Evolutionary conservation across 2,329 filamentous ascomycete species (phyloP).

Genomic region (Colletotrichum lini): DNA sequence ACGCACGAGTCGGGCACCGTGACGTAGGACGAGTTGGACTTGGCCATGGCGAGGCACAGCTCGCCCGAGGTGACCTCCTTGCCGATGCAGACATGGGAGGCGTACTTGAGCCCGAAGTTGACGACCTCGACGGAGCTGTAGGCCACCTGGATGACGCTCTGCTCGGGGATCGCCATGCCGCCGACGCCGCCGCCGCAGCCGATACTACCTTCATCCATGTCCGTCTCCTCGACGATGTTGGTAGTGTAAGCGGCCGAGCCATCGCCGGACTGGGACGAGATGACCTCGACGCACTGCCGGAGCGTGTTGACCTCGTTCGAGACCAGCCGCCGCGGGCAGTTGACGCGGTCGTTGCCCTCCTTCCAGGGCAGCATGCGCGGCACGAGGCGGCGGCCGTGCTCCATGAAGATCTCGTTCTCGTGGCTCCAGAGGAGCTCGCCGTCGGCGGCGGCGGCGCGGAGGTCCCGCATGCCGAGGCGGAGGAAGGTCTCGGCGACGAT

Average conservation of each 20-base stretch:
- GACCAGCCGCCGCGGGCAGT: constrained; percentile 55
- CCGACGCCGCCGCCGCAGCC: too few species aligned
- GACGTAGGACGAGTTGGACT: constrained; percentile 54
- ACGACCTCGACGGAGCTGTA: constrained; percentile 55
- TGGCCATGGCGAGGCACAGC: constrained; percentile 49
- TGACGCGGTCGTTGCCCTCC: constrained; percentile 55
- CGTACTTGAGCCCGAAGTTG: constrained; percentile 44
- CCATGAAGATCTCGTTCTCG: constrained; percentile 51
- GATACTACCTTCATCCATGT: constrained; percentile 35
- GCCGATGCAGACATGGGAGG: constrained; percentile 53
- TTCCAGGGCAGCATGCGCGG: constrained; percentile 58
- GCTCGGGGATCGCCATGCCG: not conserved
- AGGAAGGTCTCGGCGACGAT: constrained; percentile 37
- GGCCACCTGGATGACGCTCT: constrained; percentile 49
- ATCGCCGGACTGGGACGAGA: constrained; percentile 38
- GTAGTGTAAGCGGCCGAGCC: constrained; percentile 44
- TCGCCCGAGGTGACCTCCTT: constrained; percentile 46
- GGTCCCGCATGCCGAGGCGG: constrained; percentile 28
- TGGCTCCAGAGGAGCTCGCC: constrained; percentile 37
- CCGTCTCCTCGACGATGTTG: constrained; percentile 36
- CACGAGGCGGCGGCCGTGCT: constrained; percentile 51
- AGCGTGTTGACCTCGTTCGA: constrained; percentile 51
- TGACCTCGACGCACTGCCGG: constrained; percentile 49
- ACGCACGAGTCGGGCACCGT: constrained; percentile 44
- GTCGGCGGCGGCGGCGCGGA: constrained; percentile 12